These are phyloP conservation scores for Endothia cerciana DNA, from an alignment of 2,329 filamentous ascomycete genomes.

Conservation along the genomic window DNA sequence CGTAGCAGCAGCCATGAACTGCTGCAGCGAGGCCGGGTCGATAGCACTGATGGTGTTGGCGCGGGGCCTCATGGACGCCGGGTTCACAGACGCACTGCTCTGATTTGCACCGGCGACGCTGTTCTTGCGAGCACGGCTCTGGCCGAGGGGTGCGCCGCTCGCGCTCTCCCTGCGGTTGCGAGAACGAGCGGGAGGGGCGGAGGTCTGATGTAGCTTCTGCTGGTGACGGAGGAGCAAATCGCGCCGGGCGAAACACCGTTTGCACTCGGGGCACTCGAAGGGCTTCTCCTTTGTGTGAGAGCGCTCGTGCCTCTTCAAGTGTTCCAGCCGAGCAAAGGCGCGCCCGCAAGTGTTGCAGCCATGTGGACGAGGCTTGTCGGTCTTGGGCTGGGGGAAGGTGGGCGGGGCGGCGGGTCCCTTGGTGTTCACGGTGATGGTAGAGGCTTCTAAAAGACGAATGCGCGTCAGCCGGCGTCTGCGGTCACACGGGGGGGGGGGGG, in stretches of 20 bases:
- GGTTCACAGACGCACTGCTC: constrained; percentile 48
- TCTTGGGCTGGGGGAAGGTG: constrained; percentile 81
- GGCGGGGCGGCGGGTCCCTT: constrained; percentile 37
- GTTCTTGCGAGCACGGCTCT: constrained; percentile 85
- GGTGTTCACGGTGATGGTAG: constrained; percentile 57
- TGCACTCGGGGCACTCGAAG: constrained; percentile 94
- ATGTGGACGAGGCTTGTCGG: constrained; percentile 95
- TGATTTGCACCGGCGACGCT: constrained; percentile 69
- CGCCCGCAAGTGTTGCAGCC: constrained; percentile 89
- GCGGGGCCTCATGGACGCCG: constrained; percentile 75
- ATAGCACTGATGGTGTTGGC: constrained; percentile 97
- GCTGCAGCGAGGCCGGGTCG: constrained; percentile 73
- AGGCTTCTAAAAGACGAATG: constrained; percentile 39
- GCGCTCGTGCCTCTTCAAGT: constrained; percentile 94
- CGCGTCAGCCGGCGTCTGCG: constrained; percentile 5
- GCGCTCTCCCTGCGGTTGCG: constrained; percentile 90
- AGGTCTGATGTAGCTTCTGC: constrained; percentile 96
- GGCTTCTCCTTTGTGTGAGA: constrained; percentile 99
- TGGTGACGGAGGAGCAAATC: constrained; percentile 93
- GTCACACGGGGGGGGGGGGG: not conserved
- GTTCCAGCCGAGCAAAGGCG: constrained; percentile 92
- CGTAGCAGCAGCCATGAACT: constrained; percentile 58
- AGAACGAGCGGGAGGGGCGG: constrained; percentile 83
- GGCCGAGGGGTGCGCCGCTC: constrained; percentile 64
- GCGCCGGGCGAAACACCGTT: constrained; percentile 90